Evolutionary conservation across 257 asterid genomes (phyloP), one percentile per base, ranked within the genome.

Genomic region (Paraleonurus japonicus): DNA sequence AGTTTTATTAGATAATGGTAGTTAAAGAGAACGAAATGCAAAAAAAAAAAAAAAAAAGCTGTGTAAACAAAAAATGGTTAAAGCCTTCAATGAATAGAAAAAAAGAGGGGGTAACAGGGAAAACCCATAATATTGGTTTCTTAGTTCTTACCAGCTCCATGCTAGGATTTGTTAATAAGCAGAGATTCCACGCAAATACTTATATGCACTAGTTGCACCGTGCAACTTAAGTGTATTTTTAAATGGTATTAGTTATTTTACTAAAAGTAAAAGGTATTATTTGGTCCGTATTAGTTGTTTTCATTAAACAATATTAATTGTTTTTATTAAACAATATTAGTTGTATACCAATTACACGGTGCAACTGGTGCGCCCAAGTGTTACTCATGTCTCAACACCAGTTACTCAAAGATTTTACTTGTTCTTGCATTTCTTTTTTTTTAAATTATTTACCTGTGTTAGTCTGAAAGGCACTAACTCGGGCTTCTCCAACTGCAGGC

Each of bases 401-500:
- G 17, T 43, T 13, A 43, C 57, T 48, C 24, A 48, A 48, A 37
- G 37, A 51, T 59, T 43, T 22, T 37, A 16, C 59, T 58, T 53
- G 51, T 64, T 37, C 54, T 69, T 55, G 45, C 45, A 50, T 57
- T 76, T 54, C 75, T 62, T 27, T 53, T n/a, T 32, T 32, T 32
- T 32, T 32, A 0, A 4, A 4, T 6, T 6, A 6, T 32, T 72
- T 77, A 91, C 98, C 97, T 94, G 99, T 57, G 99, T 94, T 78
- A 94, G 76, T 80, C 99, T 84, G 85, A 94, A 94, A 54, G 99
- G 99, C 75, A 94, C 99, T 85, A 94, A 78, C 81, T 94, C 98
- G 5, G 98, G 97, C 80, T 91, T 91, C 84, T 94, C 97, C 86
- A 94, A 77, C 83, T 83, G 89, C 81, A 94, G 86, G 76, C 99